Evolutionary conservation across 192 early-diverging fungal genomes (phyloP), one percentile per base, ranked within the genome.

Genomic region (Umbelopsis isabellina): DNA sequence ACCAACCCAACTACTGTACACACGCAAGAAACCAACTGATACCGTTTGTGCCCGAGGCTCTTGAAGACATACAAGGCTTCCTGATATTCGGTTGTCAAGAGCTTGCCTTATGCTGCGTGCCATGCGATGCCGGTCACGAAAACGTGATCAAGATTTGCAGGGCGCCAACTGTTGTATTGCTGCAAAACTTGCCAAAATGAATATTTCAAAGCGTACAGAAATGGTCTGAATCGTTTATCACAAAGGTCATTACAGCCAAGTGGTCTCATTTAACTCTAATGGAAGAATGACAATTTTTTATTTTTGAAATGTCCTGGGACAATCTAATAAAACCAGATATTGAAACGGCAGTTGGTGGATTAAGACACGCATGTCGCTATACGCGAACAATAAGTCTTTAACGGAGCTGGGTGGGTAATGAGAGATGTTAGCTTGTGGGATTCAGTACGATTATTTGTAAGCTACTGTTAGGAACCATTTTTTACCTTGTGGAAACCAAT

Each of bases 401-500:
- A 61, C 55, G 55, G 55, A 61, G 55, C 55, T 61, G 6, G 10
- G 1, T 6, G 37, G 27, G 0, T 15, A 18, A 30, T 35, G 51
- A 53, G 25, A 61, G 55, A 15, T 35, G 53, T 35, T 18, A 61
- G 55, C 2, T 7, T 18, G 11, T 11, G 30, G n/a, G n/a, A 30
- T 25, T 35, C 16, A 27, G 37, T 25, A 7, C 0, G 27, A 30
- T 6, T 18, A 0, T 0, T 2, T 16, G 16, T 1, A 15, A 15
- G 33, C 55, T 35, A 13, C 2, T 6, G 2, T 0, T 49, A 13
- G 0, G 5, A 49, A 21, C 0, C 1, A 18, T 12, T 20, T 80
- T 49, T 49, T 88, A 98, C 93, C 94, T 99, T 99, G 83, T 90
- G 84, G 91, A 99, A 99, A 75, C 98, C 98, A 87, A 99, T 99